These are phyloP conservation scores for Dioscorea alata DNA, from an alignment of 106 monocot species.

Conservation along the genomic window DNA sequence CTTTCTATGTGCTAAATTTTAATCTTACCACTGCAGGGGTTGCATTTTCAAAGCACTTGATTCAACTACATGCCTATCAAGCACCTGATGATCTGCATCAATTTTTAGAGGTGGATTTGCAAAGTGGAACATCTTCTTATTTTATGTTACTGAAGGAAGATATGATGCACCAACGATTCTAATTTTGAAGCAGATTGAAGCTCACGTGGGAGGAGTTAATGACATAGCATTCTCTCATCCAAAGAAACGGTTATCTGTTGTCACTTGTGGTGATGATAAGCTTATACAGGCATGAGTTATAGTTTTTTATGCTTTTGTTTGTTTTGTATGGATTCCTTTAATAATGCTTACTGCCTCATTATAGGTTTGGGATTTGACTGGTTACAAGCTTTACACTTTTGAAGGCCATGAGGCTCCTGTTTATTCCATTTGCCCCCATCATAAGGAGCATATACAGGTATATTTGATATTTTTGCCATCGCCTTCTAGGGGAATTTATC, in stretches of 20 bases:
- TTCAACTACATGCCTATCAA: conserved; percentile 63
- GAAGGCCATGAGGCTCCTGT: conserved; percentile 65
- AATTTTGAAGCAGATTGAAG: conserved; percentile 41
- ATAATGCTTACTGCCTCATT: not conserved
- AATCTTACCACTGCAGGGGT: conserved; percentile 36
- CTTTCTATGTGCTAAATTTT: not conserved
- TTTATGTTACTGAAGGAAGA: not conserved
- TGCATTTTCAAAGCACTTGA: conserved; percentile 65
- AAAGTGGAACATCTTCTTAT: not conserved
- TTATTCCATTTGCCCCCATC: conserved; percentile 55
- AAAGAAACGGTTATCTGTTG: conserved; percentile 48
- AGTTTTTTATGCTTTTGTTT: not conserved
- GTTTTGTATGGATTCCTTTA: not conserved
- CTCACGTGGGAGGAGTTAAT: conserved; percentile 73
- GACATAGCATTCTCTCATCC: conserved; percentile 72
- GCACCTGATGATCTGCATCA: conserved; percentile 54
- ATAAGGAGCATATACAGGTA: conserved; percentile 62
- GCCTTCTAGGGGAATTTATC: too few relatives aligned
- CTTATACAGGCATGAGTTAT: conserved; percentile 42
- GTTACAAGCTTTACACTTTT: conserved; percentile 37
- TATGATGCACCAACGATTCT: not conserved
- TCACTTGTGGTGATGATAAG: conserved; percentile 79
- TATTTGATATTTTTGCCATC: not conserved
- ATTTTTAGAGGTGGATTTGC: conserved; percentile 37
- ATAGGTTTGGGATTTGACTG: conserved; percentile 55